Conservation (phyloP, 805 yeast genomes). For the Yarrowia porcina region DNA sequence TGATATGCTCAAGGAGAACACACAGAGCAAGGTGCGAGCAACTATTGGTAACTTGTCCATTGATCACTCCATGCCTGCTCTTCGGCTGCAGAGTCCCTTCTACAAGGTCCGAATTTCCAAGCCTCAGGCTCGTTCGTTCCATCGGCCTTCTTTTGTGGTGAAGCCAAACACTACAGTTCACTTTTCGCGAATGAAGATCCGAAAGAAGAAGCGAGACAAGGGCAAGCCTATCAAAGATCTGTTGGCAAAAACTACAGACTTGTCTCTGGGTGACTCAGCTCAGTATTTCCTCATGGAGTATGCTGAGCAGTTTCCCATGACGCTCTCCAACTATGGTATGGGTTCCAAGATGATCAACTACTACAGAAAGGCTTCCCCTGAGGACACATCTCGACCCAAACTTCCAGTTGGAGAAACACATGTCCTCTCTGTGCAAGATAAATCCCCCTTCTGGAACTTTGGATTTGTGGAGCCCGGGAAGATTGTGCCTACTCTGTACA, state of each 20-base stretch:
- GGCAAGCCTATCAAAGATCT: constrained; percentile 77
- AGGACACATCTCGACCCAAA: constrained; percentile 83
- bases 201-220: constrained; percentile 86
- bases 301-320: constrained; percentile 81
- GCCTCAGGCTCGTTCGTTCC: constrained; percentile 70
- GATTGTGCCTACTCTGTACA: constrained; percentile 88
- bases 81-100: constrained; percentile 82
- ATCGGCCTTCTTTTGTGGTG: constrained; percentile 69
- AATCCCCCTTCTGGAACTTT: constrained; percentile 97
- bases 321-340: constrained; percentile 90
- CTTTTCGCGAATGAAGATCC: constrained; percentile 67
- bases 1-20: constrained; percentile 75
- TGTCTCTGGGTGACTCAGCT: constrained; percentile 81
- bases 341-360: constrained; percentile 90
- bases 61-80: constrained; percentile 88
- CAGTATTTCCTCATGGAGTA: constrained; percentile 78
- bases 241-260: constrained; percentile 65
- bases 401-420: constrained; percentile 89
- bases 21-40: constrained; percentile 86
- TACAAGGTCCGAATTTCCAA: constrained; percentile 74
- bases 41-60: constrained; percentile 87
- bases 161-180: constrained; percentile 75
- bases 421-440: constrained; percentile 91
- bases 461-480: constrained; percentile 95
- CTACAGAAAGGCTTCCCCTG: constrained; percentile 77